Evolutionary conservation across 345 rosid genomes (phyloP).

Genomic region (Trapa bicornis): DNA sequence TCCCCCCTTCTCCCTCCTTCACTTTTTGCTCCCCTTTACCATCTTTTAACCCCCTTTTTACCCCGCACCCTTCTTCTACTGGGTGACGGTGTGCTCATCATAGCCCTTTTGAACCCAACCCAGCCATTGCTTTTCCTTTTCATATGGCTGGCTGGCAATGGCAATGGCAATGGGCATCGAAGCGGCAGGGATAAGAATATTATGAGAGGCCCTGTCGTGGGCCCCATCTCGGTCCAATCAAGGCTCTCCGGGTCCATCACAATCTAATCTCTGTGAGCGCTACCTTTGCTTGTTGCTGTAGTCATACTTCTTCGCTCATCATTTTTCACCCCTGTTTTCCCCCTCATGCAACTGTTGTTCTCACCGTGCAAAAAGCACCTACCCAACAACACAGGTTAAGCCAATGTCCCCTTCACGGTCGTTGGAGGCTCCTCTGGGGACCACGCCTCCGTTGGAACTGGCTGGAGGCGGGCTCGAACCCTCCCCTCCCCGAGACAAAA

Average conservation of each 20-base stretch:
- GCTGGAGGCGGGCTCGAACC: no score
- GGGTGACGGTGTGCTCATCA: constrained; percentile 9
- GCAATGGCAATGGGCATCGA: no score
- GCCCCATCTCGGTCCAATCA: constrained; percentile 37
- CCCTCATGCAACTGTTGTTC: constrained; percentile 22
- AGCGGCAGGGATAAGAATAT: constrained; percentile 32
- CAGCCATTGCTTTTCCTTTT: constrained; percentile 34
- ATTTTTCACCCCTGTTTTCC: constrained; percentile 2
- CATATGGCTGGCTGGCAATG: no score
- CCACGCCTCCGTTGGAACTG: neutral
- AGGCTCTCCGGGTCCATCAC: neutral
- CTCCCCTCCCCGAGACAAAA: neutral
- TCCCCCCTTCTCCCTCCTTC: constrained; percentile 29
- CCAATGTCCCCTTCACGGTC: constrained; percentile 7
- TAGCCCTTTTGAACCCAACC: constrained; percentile 5
- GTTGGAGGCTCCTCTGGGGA: neutral
- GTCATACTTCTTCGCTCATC: neutral
- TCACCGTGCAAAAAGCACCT: constrained; percentile 20
- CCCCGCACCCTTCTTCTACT: no score
- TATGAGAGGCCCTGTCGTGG: constrained; percentile 27
- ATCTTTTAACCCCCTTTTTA: constrained; percentile 4
- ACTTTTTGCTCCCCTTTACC: neutral
- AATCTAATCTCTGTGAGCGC: neutral
- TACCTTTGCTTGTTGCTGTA: constrained; percentile 28
- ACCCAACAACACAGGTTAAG: constrained; percentile 16